Conservation (phyloP, 495 filamentous ascomycete genomes). For the Aspergillus wentii region DNA sequence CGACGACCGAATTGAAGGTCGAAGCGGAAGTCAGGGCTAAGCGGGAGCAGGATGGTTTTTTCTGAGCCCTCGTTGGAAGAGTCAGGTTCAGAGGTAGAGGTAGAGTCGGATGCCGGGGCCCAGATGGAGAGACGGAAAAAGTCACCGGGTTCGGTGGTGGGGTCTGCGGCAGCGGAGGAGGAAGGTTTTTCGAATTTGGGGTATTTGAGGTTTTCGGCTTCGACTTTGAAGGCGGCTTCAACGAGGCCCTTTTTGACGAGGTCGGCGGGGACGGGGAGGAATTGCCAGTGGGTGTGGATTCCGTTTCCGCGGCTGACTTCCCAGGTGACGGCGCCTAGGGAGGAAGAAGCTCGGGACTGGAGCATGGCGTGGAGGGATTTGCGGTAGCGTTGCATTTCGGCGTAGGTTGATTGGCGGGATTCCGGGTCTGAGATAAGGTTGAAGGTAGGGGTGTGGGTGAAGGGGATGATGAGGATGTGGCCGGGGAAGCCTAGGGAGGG, state of each 20-base stretch:
- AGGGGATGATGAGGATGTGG: constrained; percentile 88
- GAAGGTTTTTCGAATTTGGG: constrained; percentile 41
- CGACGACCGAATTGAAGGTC: constrained; percentile 65
- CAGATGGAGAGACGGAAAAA: constrained; percentile 86
- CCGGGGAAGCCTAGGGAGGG: constrained; percentile 67
- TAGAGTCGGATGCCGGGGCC: constrained; percentile 24
- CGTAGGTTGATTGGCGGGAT: constrained; percentile 48
- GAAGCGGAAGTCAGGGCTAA: constrained; percentile 51
- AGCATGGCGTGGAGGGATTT: constrained; percentile 67
- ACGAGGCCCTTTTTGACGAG: constrained; percentile 64
- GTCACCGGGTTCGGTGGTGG: constrained; percentile 54
- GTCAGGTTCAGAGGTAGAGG: constrained; percentile 1
- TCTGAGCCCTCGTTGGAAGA: constrained; percentile 25
- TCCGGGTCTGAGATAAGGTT: constrained; percentile 53
- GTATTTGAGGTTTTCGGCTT: constrained; percentile 72
- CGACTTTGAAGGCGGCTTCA: constrained; percentile 76
- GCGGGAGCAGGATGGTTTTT: constrained; percentile 45
- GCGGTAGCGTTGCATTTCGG: constrained; percentile 79
- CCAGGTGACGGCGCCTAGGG: constrained; percentile 81
- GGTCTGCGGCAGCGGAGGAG: constrained; percentile 26
- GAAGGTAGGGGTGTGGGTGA: constrained; percentile 69
- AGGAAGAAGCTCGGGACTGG: constrained; percentile 34
- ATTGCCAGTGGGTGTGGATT: constrained; percentile 93
- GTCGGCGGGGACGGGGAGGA: constrained; percentile 67
- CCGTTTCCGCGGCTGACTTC: constrained; percentile 75